These are phyloP conservation scores for Hygrocybe coccinea DNA, from an alignment of 768 basidiomycete genomes.

Conservation along the genomic window DNA sequence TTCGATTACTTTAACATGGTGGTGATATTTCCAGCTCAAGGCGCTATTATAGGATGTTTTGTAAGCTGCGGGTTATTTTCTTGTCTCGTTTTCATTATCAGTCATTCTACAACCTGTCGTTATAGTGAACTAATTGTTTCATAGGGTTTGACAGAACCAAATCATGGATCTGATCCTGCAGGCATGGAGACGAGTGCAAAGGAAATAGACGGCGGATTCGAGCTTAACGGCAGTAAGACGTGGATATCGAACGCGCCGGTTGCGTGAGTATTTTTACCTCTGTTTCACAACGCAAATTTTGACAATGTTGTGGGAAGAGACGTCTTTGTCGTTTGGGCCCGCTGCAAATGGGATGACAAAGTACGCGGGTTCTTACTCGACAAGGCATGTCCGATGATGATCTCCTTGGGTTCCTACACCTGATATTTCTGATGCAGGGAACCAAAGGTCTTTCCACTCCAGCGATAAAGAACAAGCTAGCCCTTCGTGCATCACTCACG, in stretches of 20 bases:
- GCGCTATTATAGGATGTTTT: slow-evolving; percentile 88
- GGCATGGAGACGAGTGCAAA: slow-evolving; percentile 94
- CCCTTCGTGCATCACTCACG: slow-evolving; percentile 78
- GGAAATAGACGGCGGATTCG: slow-evolving; percentile 79
- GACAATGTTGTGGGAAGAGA: slow-evolving; percentile 47
- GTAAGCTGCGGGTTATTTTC: slow-evolving; percentile 43
- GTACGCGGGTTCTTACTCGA: slow-evolving; percentile 88
- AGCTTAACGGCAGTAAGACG: slow-evolving; percentile 88
- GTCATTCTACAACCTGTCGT: too few relatives aligned
- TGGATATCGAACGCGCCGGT: slow-evolving; percentile 96
- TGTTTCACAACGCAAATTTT: background rate
- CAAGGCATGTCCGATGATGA: slow-evolving; percentile 49
- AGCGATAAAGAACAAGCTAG: slow-evolving; percentile 88
- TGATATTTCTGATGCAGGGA: slow-evolving; percentile 43
- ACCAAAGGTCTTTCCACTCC: slow-evolving; percentile 78
- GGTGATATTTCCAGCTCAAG: slow-evolving; percentile 50
- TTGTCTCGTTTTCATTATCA: background rate
- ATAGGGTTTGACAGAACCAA: slow-evolving; percentile 92
- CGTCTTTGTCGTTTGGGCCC: slow-evolving; percentile 90
- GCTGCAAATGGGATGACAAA: slow-evolving; percentile 89
- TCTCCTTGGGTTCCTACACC: background rate
- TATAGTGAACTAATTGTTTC: too few relatives aligned
- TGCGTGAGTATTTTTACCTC: slow-evolving; percentile 52
- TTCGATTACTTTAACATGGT: background rate
- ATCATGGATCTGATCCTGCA: slow-evolving; percentile 95